Evolutionary conservation across 2,329 filamentous ascomycete genomes (phyloP), one percentile per base, ranked within the genome.

Genomic region (Botrytis tulipae): DNA sequence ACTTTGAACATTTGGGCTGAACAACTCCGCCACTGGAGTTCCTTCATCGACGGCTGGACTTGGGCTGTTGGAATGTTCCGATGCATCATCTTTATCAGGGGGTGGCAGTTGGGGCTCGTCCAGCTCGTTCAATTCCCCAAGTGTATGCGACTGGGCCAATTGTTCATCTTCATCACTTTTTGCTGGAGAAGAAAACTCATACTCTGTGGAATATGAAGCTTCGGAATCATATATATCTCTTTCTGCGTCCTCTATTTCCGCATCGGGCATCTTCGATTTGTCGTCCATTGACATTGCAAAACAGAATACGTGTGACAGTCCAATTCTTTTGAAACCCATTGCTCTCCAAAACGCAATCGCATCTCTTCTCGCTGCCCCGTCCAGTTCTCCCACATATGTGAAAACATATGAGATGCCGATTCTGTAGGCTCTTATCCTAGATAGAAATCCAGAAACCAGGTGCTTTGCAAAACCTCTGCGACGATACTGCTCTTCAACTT

Each of bases 281-380:
- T 66, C 44, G 4, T 35, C 14, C 32, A 35, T 32, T 35, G 29
- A 46, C 22, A 51, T 66, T 4, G 63, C 63, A 37, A 37, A 66
- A 51, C 63, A 66, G 12, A 66, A 66, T 25, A 25, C 35, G 14
- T 66, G 44, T 9, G 63, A 66, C 22, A 37, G 7, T 4, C 63
- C 63, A 51, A 66, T 51, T 7, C 63, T 46, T 66, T 46, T 66
- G 35, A 66, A 66, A 9, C 44, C 63, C 4, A 37, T 12, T 51
- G 20, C 44, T 51, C 44, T 66, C 63, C 63, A 66, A 66, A 51
- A 66, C 1, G 44, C 63, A 51, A 66, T 37, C 44, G 44, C 63
- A 7, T 14, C 32, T 22, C 2, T 25, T 14, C 20, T 66, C 25
- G 35, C 63, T 32, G 18, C 12, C 20, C n/a, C 32, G 16, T 35